Base-by-base conservation (phyloP, 2,329 filamentous ascomycete genomes). In the Beauveria medogensis region DNA sequence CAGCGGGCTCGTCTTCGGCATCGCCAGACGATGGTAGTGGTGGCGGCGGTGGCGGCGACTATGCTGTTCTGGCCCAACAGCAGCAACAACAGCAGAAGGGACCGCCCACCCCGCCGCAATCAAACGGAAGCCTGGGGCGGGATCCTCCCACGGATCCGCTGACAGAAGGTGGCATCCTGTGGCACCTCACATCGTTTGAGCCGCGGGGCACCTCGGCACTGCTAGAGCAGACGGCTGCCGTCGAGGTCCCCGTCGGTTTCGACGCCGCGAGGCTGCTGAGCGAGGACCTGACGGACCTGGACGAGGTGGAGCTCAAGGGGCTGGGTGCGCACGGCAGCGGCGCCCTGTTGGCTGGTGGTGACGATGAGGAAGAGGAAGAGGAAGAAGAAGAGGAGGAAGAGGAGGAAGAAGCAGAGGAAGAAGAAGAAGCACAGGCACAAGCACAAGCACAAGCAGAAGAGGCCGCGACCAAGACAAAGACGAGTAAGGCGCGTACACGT, bases 221-320 rank as follows among this genome's bases (percentile, higher is more conserved):
- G 60, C 88, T 88, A 65, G 89, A 93, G 73, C 81, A 85, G 65
- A 80, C 46, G 28, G 24, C 40, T 16, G 40, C 24, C 3, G 16
- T 12, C 28, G 26, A n/a, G 26, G 43, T 9, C 18, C 46, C 22
- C 3, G 46, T 16, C 7, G 56, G 56, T 12, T 82, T 87, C 40
- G 89, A 92, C 60, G 85, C 89, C 1, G 74, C 80, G 41, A 77
- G 82, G 30, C 78, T 77, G 67, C 86, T 93, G 73, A 95, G 90
- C 68, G 92, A 96, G 73, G 90, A 93, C 67, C 80, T 97, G 24
- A 95, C 90, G 61, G 93, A 97, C 70, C 86, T 97, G 71, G 92
- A 96, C 67, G 92, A 97, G 65, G 92, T 95, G 56, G 91, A 93
- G 74, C 79, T 96, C 62, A 87, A 90, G 68, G 90, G 88, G 40